Evolutionary conservation across 306 rosid genomes (phyloP).

Genomic region (Quercus wislizeni): DNA sequence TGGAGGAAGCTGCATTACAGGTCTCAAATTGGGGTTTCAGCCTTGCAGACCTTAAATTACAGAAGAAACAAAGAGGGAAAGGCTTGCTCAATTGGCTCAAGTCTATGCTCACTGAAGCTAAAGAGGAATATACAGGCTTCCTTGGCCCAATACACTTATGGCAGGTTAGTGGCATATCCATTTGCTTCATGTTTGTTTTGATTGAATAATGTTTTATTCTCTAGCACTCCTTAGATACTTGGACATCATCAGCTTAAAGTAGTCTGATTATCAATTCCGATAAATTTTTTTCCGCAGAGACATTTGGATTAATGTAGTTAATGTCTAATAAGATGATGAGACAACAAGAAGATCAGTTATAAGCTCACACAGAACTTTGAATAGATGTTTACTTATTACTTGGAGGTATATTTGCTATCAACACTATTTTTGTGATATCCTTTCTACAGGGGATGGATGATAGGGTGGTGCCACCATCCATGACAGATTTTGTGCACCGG

Average conservation of each 20-base stretch:
- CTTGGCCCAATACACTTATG: slow-evolving; percentile 96
- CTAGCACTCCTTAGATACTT: neutral
- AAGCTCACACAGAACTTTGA: slow-evolving; percentile 7
- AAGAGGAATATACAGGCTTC: slow-evolving; percentile 77
- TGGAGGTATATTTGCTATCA: neutral
- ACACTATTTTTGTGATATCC: neutral
- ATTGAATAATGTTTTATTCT: neutral
- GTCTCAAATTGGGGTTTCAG: slow-evolving; percentile 96
- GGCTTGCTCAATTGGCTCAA: slow-evolving; percentile 66
- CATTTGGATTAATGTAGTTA: neutral
- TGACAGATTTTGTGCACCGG: slow-evolving; percentile 97
- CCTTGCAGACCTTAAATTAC: slow-evolving; percentile 86
- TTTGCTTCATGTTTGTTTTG: neutral
- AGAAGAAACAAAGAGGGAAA: slow-evolving; percentile 52
- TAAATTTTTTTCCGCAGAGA: neutral
- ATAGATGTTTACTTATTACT: neutral
- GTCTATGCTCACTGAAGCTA: slow-evolving; percentile 54
- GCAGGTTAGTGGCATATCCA: slow-evolving; percentile 66
- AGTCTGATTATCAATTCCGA: neutral
- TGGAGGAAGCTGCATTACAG: slow-evolving; percentile 89
- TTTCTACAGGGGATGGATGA: slow-evolving; percentile 90
- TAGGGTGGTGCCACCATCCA: slow-evolving; percentile 80
- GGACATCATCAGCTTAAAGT: neutral
- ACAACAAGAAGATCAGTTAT: neutral
- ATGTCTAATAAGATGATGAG: neutral